Evolutionary conservation across 495 filamentous ascomycete genomes (phyloP).

Genomic region (Trichoderma asperelloides): DNA sequence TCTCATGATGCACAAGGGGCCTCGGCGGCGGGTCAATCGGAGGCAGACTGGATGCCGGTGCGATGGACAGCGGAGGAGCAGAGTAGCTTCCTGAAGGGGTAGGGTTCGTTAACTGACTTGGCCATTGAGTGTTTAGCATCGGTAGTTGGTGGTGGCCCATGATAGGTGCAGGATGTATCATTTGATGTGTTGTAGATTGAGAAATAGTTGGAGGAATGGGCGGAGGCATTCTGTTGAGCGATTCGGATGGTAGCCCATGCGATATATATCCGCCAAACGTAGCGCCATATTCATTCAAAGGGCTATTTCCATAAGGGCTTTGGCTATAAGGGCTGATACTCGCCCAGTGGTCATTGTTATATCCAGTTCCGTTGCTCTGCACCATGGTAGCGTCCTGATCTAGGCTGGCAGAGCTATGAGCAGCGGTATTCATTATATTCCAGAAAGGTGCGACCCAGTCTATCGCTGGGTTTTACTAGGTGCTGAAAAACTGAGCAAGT

Average conservation of each 20-base stretch:
- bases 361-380: slow-evolving; percentile 33
- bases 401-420: slow-evolving; percentile 37
- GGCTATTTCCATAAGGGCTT: slow-evolving; percentile 34
- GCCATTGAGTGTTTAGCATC: slow-evolving; percentile 57
- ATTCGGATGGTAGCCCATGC: slow-evolving; percentile 39
- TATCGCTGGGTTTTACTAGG: slow-evolving; percentile 17
- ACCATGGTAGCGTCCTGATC: slow-evolving; percentile 40
- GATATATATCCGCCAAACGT: slow-evolving; percentile 30
- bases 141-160: slow-evolving; percentile 37
- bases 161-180: slow-evolving; percentile 23
- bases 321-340: slow-evolving; percentile 37
- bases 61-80: slow-evolving; percentile 36
- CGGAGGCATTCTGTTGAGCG: slow-evolving; percentile 34
- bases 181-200: slow-evolving; percentile 28
- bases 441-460: slow-evolving; percentile 13
- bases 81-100: slow-evolving; percentile 24
- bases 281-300: slow-evolving; percentile 36
- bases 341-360: slow-evolving; percentile 34
- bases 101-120: slow-evolving; percentile 58
- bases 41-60: slow-evolving; percentile 34
- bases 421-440: slow-evolving; percentile 41
- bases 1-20: slow-evolving; percentile 37
- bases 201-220: slow-evolving; percentile 23
- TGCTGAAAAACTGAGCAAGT: slow-evolving; percentile 17
- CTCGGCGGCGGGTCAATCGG: slow-evolving; percentile 43